Conservation (phyloP, 2,329 filamentous ascomycete species). For the Hortaea werneckii region DNA sequence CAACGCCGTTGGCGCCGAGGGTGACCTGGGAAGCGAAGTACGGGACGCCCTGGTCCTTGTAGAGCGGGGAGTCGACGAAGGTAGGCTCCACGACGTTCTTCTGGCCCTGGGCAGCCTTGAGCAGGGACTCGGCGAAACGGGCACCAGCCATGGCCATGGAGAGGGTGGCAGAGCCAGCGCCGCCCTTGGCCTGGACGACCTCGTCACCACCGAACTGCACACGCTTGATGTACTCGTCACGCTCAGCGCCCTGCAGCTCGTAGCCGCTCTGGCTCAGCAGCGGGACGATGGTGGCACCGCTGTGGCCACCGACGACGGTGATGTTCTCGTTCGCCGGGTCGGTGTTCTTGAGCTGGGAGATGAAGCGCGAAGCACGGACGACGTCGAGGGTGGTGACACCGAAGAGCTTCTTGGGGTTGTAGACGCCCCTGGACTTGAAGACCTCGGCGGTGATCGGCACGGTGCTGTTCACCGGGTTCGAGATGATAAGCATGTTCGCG, state of each 20-base stretch:
- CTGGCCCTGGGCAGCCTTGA: constrained; percentile 86
- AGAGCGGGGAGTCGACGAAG: constrained; percentile 92
- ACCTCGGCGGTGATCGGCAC: constrained; percentile 96
- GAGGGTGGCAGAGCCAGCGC: constrained; percentile 90
- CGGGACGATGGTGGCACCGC: constrained; percentile 94
- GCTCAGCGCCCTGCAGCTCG: constrained; percentile 68
- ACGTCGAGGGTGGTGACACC: constrained; percentile 99
- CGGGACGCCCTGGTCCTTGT: constrained; percentile 95
- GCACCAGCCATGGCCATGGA: constrained; percentile 97
- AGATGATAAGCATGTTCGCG: constrained; percentile 93
- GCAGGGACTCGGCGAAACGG: constrained; percentile 76
- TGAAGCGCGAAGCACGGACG: constrained; percentile 95
- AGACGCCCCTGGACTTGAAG: constrained; percentile 90
- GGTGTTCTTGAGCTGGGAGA: constrained; percentile 82
- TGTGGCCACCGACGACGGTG: constrained; percentile 94
- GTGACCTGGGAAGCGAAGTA: constrained; percentile 96
- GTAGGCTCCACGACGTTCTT: constrained; percentile 93
- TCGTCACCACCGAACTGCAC: constrained; percentile 99
- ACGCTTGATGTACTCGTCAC: constrained; percentile 72
- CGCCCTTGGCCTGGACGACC: constrained; percentile 98
- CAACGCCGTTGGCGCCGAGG: constrained; percentile 90
- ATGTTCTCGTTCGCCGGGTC: constrained; percentile 91
- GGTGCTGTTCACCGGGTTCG: constrained; percentile 99
- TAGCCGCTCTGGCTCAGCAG: constrained; percentile 91
- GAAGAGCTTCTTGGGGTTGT: constrained; percentile 98